Evolutionary conservation across 1,284 basidiomycete species (phyloP).

Genomic region (Boletus holoroseus): DNA sequence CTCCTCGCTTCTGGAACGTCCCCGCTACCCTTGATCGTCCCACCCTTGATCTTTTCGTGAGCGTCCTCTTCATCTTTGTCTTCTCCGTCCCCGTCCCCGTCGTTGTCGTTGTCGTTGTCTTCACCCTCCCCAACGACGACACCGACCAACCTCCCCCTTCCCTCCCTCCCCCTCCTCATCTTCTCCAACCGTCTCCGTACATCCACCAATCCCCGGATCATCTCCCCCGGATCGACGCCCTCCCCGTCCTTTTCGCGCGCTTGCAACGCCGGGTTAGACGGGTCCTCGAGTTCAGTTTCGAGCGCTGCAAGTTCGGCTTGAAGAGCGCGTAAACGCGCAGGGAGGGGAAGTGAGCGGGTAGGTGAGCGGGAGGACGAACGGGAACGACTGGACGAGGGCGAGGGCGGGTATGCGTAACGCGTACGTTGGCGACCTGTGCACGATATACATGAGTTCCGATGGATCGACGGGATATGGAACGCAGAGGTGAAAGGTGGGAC

Average conservation of each 20-base stretch:
- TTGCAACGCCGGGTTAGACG: conserved; percentile 58
- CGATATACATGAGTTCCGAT: background rate
- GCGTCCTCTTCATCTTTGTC: conserved; percentile 13
- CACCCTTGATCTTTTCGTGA: conserved; percentile 15
- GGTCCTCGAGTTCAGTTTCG: conserved; percentile 66
- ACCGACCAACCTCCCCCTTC: conserved; percentile 59
- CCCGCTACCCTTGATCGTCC: conserved; percentile 12
- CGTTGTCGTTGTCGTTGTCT: conserved; percentile 1
- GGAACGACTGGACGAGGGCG: conserved; percentile 34
- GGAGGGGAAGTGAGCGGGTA: conserved; percentile 45
- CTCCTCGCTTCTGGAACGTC: conserved; percentile 40
- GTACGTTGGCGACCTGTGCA: conserved; percentile 46
- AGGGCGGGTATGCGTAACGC: conserved; percentile 64
- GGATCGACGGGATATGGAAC: conserved; percentile 16
- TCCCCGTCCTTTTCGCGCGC: conserved; percentile 44
- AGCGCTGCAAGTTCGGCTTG: conserved; percentile 61
- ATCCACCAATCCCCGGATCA: conserved; percentile 70
- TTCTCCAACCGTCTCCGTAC: conserved; percentile 62
- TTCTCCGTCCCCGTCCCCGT: conserved; percentile 13
- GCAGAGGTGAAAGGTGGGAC: conserved; percentile 18
- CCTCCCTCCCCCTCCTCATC: conserved; percentile 60
- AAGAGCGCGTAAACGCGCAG: conserved; percentile 55
- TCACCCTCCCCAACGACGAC: conserved; percentile 48
- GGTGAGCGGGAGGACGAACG: conserved; percentile 21
- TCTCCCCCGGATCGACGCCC: conserved; percentile 66